These are phyloP conservation scores for Globisporangium perplexum DNA, from an alignment of 352 stramenopile genomes.

Conservation along the genomic window DNA sequence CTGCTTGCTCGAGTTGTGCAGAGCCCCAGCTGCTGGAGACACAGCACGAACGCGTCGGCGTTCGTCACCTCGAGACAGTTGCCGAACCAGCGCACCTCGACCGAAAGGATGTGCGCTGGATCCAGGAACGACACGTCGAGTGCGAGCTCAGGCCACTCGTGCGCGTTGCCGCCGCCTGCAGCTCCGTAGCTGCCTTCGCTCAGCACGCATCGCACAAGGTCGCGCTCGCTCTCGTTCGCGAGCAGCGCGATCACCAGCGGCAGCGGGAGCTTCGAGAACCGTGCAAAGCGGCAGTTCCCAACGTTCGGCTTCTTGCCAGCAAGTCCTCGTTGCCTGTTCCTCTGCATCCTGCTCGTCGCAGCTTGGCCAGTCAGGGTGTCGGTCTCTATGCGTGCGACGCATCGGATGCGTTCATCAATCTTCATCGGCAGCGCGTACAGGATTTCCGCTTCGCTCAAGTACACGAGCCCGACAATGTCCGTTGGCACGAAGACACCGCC, in stretches of 20 bases:
- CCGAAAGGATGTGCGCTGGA: slow-evolving; percentile 32
- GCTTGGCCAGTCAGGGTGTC: background rate
- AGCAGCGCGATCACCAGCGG: slow-evolving; percentile 52
- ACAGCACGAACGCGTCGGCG: slow-evolving; percentile 55
- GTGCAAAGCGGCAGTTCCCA: slow-evolving; percentile 9
- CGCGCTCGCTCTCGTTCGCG: slow-evolving; percentile 56
- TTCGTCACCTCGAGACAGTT: slow-evolving; percentile 46
- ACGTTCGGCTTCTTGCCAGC: background rate
- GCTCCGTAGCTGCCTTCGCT: slow-evolving; percentile 16
- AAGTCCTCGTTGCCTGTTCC: background rate
- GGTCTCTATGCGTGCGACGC: slow-evolving; percentile 15
- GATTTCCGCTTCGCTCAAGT: slow-evolving; percentile 15
- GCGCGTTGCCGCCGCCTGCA: slow-evolving; percentile 3
- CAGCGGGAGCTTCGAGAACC: slow-evolving; percentile 50
- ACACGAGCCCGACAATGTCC: slow-evolving; percentile 40
- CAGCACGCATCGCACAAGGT: slow-evolving; percentile 34
- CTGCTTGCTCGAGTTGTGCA: slow-evolving; percentile 37
- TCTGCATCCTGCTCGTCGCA: background rate
- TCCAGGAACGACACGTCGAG: slow-evolving; percentile 54
- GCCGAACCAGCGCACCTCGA: slow-evolving; percentile 54
- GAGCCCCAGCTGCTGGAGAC: slow-evolving; percentile 49
- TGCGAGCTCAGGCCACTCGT: slow-evolving; percentile 56
- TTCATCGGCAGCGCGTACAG: slow-evolving; percentile 22
- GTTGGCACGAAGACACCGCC: slow-evolving; percentile 43
- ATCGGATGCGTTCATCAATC: slow-evolving; percentile 13